Base-by-base conservation (phyloP, 495 filamentous ascomycete species). In the Glarea lozoyensis region DNA sequence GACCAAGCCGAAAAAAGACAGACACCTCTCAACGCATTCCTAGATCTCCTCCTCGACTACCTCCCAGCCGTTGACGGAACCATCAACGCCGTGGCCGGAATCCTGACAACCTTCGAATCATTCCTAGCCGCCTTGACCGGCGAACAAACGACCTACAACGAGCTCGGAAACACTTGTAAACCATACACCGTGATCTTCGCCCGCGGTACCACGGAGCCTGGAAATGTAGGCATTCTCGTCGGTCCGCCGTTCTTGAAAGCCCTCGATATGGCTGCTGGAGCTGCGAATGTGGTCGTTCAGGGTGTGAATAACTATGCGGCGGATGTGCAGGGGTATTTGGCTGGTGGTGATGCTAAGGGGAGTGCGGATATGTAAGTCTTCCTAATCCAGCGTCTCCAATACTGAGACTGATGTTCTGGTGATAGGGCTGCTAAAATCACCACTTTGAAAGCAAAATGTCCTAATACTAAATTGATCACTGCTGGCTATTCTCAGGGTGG, bases 401-500 rank as follows among this genome's bases (percentile, higher is more conserved):
- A 7, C 18, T 10, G 10, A 4, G 10, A 9, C 5, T 19, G 9
- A 19, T 37, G 19, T 20, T 5, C 35, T 20, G 3, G 4, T 21
- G 18, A 54, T 32, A 78, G 78, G 65, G 72, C 70, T 18, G 46
- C 48, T 1, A 63, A 71, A 25, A 69, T 74, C 20, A 57, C 63
- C 23, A 55, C 65, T 9, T 68, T 69, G 2, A 57, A 71, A 6
- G 49, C 45, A n/a, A 55, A 65, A 19, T 83, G 78, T 48, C 76
- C 79, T 1, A 61, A 67, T 27, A 79, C 76, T 36, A 75, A 78
- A 56, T 64, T 82, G 42, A 68, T 79, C n/a, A 56, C 75, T 9
- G 65, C 68, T 5, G 79, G 78, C 21, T 83, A 81, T 53, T 76
- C 72, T 1, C 76, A 80, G 50, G 73, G 69, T 12, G 63, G 63